Evolutionary conservation across 2,329 filamentous ascomycete genomes (phyloP).

Genomic region (Fusarium sp.): DNA sequence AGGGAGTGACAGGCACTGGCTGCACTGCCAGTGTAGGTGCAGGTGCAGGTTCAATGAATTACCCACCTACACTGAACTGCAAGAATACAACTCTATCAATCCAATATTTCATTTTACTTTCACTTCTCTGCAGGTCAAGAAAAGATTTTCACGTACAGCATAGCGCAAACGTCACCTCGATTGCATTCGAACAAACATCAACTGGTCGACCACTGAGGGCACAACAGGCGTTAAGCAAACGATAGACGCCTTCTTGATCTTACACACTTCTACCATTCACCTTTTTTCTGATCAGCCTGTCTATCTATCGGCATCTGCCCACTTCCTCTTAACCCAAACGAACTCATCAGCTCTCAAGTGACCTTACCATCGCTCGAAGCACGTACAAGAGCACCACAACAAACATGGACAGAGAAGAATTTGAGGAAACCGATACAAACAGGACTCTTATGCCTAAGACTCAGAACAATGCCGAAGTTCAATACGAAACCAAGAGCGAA

Average conservation of each 20-base stretch:
- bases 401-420: neutral
- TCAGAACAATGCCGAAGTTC: neutral
- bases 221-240: neutral
- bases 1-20: no score
- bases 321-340: neutral
- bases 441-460: neutral
- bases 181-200: neutral
- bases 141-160: no score
- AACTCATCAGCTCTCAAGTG: neutral
- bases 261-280: neutral
- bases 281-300: neutral
- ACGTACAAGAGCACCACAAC: neutral
- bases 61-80: neutral
- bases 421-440: neutral
- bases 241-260: neutral
- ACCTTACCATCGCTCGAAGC: no score
- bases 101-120: neutral
- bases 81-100: no score
- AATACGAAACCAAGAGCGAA: neutral
- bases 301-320: neutral
- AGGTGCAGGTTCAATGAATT: neutral
- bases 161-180: neutral
- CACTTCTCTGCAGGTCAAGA: neutral
- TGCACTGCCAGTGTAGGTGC: no score
- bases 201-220: neutral